Evolutionary conservation across 2,329 filamentous ascomycete species (phyloP).

Genomic region (Mollisiaceae sp.): DNA sequence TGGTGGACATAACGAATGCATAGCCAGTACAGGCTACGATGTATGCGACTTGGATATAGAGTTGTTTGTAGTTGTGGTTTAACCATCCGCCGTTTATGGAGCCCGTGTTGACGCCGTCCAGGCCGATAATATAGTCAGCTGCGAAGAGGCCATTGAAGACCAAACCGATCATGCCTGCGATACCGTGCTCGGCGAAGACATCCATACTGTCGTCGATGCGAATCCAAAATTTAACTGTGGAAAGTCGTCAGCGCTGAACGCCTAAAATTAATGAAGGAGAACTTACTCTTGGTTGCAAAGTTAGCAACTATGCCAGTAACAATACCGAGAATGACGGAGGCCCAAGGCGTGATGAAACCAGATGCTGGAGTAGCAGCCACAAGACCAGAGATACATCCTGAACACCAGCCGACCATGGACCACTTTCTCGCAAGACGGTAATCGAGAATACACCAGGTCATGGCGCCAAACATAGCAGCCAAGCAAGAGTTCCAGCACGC

Average conservation of each 20-base stretch:
- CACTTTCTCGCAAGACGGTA: conserved; percentile 68
- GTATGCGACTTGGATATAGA: conserved; percentile 83
- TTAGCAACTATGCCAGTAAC: conserved; percentile 70
- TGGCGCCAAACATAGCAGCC: conserved; percentile 81
- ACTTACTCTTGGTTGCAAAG: conserved; percentile 65
- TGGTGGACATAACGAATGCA: conserved; percentile 73
- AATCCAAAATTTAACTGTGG: conserved; percentile 52
- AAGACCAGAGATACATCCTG: conserved; percentile 72
- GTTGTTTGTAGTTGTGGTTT: conserved; percentile 73
- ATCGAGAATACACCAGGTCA: conserved; percentile 95
- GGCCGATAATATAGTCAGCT: conserved; percentile 71
- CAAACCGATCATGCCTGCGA: conserved; percentile 72
- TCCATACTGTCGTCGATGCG: conserved; percentile 74
- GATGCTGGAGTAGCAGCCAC: conserved; percentile 73
- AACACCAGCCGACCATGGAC: conserved; percentile 74
- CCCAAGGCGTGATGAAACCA: conserved; percentile 71
- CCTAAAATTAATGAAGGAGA: not conserved
- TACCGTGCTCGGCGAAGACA: conserved; percentile 73
- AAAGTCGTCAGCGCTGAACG: conserved; percentile 22
- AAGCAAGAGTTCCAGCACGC: conserved; percentile 96
- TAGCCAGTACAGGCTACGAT: conserved; percentile 70
- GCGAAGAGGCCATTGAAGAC: conserved; percentile 77
- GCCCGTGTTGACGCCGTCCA: conserved; percentile 77
- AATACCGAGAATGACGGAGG: conserved; percentile 68
- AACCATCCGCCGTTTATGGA: conserved; percentile 70